phyloP scores from a whole-genome alignment of 768 basidiomycete species.

The Trametes cingulata region DNA sequence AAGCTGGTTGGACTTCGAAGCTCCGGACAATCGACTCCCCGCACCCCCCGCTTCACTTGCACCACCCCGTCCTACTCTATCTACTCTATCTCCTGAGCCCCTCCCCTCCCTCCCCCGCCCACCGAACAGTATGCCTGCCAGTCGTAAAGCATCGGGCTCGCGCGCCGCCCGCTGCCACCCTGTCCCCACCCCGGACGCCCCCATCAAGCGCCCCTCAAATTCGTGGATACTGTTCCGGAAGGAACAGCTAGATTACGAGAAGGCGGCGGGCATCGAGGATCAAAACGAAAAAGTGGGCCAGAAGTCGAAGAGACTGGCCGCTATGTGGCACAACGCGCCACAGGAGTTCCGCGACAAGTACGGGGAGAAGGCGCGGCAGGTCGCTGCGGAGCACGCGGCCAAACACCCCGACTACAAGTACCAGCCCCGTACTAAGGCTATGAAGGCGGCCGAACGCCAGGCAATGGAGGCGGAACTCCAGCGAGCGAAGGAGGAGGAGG shows the following conservation, averaged over 20 bases:
- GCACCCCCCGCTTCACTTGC: too few relatives aligned
- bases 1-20: too few relatives aligned
- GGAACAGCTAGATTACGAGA: slow-evolving; percentile 6
- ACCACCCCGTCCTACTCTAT: too few relatives aligned
- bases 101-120: too few relatives aligned
- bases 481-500: slow-evolving; percentile 1
- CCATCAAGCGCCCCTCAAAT: too few relatives aligned
- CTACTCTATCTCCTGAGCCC: too few relatives aligned
- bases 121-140: too few relatives aligned
- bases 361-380: slow-evolving; percentile 9
- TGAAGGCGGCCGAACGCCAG: slow-evolving; percentile 5
- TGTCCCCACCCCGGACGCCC: too few relatives aligned
- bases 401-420: slow-evolving; percentile 19
- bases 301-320: slow-evolving; percentile 15
- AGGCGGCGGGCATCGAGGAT: slow-evolving; percentile 5
- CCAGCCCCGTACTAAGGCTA: slow-evolving; percentile 12
- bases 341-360: not conserved
- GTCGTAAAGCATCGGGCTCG: too few relatives aligned
- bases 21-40: too few relatives aligned
- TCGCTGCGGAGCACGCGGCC: slow-evolving; percentile 11
- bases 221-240: slow-evolving; percentile 18
- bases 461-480: not conserved
- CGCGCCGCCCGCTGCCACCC: too few relatives aligned
- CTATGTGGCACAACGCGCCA: slow-evolving; percentile 10
- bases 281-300: slow-evolving; percentile 8